Evolutionary conservation across 768 basidiomycete species (phyloP), one percentile per base, ranked within the genome.

Genomic region (Candolleomyces eurysporus): DNA sequence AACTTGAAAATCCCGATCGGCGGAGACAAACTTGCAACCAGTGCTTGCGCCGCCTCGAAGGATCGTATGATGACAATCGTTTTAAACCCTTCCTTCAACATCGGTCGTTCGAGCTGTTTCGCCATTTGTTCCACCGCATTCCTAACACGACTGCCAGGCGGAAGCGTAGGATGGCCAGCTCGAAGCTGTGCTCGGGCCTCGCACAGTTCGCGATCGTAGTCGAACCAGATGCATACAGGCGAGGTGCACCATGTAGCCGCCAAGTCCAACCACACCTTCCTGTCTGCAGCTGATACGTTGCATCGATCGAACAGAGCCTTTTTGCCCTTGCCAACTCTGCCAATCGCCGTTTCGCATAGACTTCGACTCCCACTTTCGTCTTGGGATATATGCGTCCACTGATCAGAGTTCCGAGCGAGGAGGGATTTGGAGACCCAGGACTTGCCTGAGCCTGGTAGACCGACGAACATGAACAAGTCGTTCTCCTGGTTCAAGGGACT

Each of bases 391-490:
- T 73, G 69, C 8, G 66, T 72, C 82, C 82, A 86, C 0, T 72
- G 70, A 5, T 62, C 64, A 4, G 77, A 75, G 58, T 83, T 74
- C 14, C 85, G 75, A 2, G 78, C 76, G 0, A 80, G 64, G 21
- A 87, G 69, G 0, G 80, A 73, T n/a, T 75, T 74, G 0, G 81
- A 75, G 57, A 86, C 77, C 78, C 79, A 83, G 0, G 84, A 82
- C 68, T 87, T 87, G 22, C 85, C 86, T 0, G 85, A 82, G 3
- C 86, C 86, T 2, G 86, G 84, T 3, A 86, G 78, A 8, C 86
- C 85, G 6, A 86, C 83, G n/a, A 87, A 71, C 13, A 87, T 59
- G 66, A 84, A 73, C 7, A 88, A 68, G 59, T 85, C 80, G 42
- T 63, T 69, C 1, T 72, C 70, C 13, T 69, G 63, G 7, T 66